phyloP scores from a whole-genome alignment of 805 yeast genomes.

The Sugiyamaella qingdaonensis region DNA sequence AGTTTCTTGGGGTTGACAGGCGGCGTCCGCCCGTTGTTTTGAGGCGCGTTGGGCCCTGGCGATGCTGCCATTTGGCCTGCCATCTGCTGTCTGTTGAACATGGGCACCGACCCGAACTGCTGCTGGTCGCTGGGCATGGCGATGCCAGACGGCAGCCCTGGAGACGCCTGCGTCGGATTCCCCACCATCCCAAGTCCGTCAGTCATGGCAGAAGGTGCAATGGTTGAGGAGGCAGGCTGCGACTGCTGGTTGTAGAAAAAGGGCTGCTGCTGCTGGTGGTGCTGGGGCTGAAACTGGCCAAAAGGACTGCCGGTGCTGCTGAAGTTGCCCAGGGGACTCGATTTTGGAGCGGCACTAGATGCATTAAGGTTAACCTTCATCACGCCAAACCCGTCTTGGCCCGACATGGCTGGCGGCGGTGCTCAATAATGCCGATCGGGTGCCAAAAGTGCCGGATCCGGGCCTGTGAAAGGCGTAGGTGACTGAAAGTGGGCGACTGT shows the following conservation, averaged over 20 bases:
- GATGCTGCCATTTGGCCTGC: background rate
- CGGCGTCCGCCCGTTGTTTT: background rate
- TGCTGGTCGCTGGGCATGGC: constrained; percentile 1
- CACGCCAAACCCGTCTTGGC: constrained; percentile 13
- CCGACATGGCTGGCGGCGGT: constrained; percentile 2
- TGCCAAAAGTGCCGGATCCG: too few relatives aligned
- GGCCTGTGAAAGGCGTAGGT: too few relatives aligned
- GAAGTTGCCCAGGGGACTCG: background rate
- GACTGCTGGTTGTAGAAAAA: background rate
- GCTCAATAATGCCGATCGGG: background rate
- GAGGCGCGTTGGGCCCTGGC: constrained; percentile 3
- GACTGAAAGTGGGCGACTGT: too few relatives aligned
- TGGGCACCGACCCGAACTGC: background rate
- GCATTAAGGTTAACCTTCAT: constrained; percentile 10
- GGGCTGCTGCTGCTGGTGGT: constrained; percentile 2
- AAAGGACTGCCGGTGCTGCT: background rate
- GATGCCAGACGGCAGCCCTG: background rate
- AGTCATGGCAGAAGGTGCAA: background rate
- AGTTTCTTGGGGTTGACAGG: constrained; percentile 1
- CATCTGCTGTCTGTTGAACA: background rate
- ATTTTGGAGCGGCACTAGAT: background rate
- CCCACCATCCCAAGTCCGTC: background rate
- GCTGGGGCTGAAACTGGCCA: constrained; percentile 2
- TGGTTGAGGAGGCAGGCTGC: background rate
- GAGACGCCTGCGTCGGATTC: background rate